Base-by-base conservation (phyloP, 805 yeast genomes). In the Candida nemodendra region DNA sequence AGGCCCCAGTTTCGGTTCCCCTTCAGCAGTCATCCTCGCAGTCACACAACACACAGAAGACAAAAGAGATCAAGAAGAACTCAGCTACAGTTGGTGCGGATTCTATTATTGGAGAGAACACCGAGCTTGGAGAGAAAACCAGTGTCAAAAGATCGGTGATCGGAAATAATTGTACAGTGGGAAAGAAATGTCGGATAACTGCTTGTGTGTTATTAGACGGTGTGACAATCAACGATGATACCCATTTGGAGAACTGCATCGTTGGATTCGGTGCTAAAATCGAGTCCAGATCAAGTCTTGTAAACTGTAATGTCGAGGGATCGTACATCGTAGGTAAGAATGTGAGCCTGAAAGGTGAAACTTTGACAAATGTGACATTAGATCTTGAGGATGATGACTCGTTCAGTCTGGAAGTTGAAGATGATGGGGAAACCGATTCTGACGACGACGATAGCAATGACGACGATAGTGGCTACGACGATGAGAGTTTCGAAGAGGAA, bases 81-180 rank as follows among this genome's bases (percentile, higher is more conserved):
- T 70, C 78, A 4, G 91, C 96, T 1, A 81, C 83, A 12, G 77
- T 93, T 24, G 97, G 98, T 39, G 81, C 81, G 8, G 99, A 91
- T 61, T 85, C 95, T 0, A 61, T 81, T 26, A 80, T 91, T 9
- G 97, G 91, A 9, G 70, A 67, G 9, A 65, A 68, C 25, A 75
- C 91, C n/a, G 61, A 59, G 1, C 59, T 93, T 36, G 93, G 88
- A 14, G 97, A 88, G 53, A 78, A 79, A 49, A 83, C 95, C 15
- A 85, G 81, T 57, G 87, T 93, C 35, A 93, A 93, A 65, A 76
- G 93, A 44, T 75, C 95, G 0, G 86, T 87, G 12, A 71, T 93
- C 19, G 96, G 96, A 5, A 61, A 69, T 9, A 72, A 76, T 50
- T 86, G 95, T 64, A 65, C 48, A 13, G 78, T 95, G 36, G 99